Conservation (phyloP, 2,329 filamentous ascomycete species). For the Beauveria bassiana region DNA sequence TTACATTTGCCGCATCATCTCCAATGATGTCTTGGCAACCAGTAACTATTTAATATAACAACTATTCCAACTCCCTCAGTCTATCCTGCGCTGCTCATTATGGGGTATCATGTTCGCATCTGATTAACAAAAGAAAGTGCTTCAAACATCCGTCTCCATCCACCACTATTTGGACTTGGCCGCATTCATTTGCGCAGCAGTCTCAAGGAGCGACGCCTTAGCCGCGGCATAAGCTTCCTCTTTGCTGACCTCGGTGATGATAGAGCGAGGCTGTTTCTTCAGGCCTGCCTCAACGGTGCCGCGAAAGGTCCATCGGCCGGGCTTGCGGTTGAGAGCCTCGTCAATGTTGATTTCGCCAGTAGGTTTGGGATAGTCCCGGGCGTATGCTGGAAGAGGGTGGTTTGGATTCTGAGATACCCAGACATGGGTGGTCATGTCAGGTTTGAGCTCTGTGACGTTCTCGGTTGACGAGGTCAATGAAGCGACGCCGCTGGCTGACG, state of each 20-base stretch:
- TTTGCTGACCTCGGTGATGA: constrained; percentile 19
- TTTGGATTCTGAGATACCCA: constrained; percentile 12
- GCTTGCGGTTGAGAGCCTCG: constrained; percentile 35
- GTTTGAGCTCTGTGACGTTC: not conserved
- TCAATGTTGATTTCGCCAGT: constrained; percentile 30
- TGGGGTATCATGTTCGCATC: constrained; percentile 2
- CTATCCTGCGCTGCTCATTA: not conserved
- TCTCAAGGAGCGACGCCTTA: constrained; percentile 39
- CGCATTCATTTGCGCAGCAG: not conserved
- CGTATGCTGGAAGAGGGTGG: constrained; percentile 27
- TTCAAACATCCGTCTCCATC: not conserved
- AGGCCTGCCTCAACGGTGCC: constrained; percentile 26
- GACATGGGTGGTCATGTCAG: not conserved
- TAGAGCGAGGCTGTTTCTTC: constrained; percentile 15
- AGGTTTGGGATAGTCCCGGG: constrained; percentile 34
- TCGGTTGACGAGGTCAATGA: not conserved
- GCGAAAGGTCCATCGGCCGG: constrained; percentile 34
- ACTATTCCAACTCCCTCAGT: not conserved
- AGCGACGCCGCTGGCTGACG: not conserved
- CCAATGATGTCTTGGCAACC: not conserved
- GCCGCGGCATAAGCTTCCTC: constrained; percentile 31
- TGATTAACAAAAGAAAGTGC: not conserved
- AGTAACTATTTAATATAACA: not conserved
- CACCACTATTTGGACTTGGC: constrained; percentile 19
- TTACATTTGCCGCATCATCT: not conserved